phyloP scores from a whole-genome alignment of 305 asterid species.

The Rubia peregrina region DNA sequence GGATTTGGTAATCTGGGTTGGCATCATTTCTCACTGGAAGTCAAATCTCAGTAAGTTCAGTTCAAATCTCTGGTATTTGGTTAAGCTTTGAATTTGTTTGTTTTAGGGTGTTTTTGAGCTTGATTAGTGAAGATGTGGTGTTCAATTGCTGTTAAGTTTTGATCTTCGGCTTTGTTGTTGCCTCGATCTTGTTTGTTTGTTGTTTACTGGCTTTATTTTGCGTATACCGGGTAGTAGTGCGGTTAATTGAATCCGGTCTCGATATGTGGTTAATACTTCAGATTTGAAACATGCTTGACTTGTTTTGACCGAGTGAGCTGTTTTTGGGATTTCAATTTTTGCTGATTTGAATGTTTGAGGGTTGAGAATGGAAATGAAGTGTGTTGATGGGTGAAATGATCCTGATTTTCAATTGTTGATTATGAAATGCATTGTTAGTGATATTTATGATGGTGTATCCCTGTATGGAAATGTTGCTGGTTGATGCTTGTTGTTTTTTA shows the following conservation, averaged over 20 bases:
- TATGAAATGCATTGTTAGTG: neutral
- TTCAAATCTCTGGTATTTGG: neutral
- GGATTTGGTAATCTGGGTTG: constrained; percentile 6
- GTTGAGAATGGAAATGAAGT: neutral
- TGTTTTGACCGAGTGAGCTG: constrained; percentile 3
- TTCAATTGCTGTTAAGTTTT: neutral
- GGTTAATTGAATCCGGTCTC: neutral
- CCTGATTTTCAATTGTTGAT: neutral
- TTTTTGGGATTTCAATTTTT: neutral
- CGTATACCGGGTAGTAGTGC: neutral
- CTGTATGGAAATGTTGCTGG: neutral
- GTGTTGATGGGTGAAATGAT: neutral
- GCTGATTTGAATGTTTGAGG: neutral
- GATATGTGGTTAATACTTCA: neutral
- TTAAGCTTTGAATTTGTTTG: neutral
- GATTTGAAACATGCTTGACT: constrained; percentile 14
- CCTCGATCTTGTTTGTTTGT: constrained; percentile 2
- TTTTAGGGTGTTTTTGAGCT: constrained; percentile 3
- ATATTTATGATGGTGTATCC: neutral
- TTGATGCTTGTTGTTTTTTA: neutral
- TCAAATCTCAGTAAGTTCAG: constrained; percentile 18
- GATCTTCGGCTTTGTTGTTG: constrained; percentile 5
- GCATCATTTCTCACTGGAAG: constrained; percentile 14
- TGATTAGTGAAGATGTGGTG: neutral
- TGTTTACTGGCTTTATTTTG: neutral